Base-by-base conservation (phyloP, 352 stramenopile genomes). In the Pythium rishiriense region DNA sequence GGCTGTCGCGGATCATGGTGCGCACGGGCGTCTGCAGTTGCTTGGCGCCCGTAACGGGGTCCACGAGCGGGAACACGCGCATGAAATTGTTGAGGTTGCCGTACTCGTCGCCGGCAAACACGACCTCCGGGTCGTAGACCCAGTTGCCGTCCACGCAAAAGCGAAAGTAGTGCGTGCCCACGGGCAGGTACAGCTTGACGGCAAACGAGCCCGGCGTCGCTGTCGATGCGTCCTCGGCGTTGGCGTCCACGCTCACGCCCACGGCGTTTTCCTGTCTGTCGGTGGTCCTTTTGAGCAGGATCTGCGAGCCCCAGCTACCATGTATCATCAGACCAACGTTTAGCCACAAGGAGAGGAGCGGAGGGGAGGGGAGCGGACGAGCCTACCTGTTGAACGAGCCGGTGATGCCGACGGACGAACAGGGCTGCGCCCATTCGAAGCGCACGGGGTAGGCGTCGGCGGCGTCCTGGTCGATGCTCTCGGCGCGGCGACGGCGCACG, bases 41-140 rank as follows among this genome's bases (percentile, higher is more conserved):
- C 55, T 88, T 89, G 48, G 80, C 68, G 47, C 74, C 67, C 0
- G 66, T 46, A 0, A 61, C 58, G 10, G 51, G 39, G 24, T 66
- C 49, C 4, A 69, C 49, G 17, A 50, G 63, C 21, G 63, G 47
- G 49, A 65, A 70, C 52, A 94, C 81, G 49, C 72, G 85, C 61
- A 94, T 88, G 37, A 94, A 92, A 62, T 94, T 94, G 64, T 94
- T 94, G 50, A 94, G 72, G 62, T 94, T 94, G n/a, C 85, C 85
- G 59, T 92, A 94, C 61, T 87, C 83, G 52, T 94, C 85, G 0
- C 81, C 81, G 2, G 85, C 85, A 63, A 94, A 94, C 2, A 82
- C 76, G 31, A 91, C 81, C 46, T 94, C 85, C 0, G 85, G 84
- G 64, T 94, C 83, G 69, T 94, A 94, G 46, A 93, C 84, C 84